Evolutionary conservation across 2,329 filamentous ascomycete genomes (phyloP).

Genomic region (Epichloe coenophiala): DNA sequence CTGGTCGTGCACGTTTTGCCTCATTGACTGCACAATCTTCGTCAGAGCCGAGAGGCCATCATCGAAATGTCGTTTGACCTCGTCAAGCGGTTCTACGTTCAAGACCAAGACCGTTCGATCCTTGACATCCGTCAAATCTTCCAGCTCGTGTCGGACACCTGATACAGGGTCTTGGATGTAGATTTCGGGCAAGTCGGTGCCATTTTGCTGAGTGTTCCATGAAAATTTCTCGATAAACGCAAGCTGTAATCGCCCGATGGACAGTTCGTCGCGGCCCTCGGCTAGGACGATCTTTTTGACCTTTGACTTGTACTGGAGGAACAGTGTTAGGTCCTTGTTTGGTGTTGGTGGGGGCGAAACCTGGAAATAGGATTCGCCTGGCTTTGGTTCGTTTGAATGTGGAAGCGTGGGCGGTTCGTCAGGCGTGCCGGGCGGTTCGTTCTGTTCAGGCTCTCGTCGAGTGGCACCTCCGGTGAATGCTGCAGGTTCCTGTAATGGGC

Average conservation of each 20-base stretch:
- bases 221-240: conserved; percentile 99
- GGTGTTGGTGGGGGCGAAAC: conserved; percentile 50
- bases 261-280: conserved; percentile 72
- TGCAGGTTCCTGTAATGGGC: conserved; percentile 36
- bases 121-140: conserved; percentile 86
- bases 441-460: conserved; percentile 5
- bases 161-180: conserved; percentile 95
- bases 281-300: conserved; percentile 90
- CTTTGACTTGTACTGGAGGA: conserved; percentile 90
- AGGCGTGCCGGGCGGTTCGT: conserved; percentile 10
- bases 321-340: conserved; percentile 82
- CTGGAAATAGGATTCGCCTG: conserved; percentile 36
- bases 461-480: conserved; percentile 14
- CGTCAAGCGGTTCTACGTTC: conserved; percentile 85
- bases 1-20: conserved; percentile 72
- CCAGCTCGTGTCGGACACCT: conserved; percentile 89
- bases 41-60: conserved; percentile 74
- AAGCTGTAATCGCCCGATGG: conserved; percentile 76
- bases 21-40: conserved; percentile 73
- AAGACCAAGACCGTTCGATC: conserved; percentile 90
- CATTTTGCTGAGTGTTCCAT: conserved; percentile 95
- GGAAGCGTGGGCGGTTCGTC: conserved; percentile 10
- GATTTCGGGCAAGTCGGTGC: conserved; percentile 85
- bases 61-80: conserved; percentile 93
- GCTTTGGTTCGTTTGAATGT: conserved; percentile 29